These are phyloP conservation scores for Carex pumila DNA, from an alignment of 176 grass and related monocot species.

Conservation along the genomic window DNA sequence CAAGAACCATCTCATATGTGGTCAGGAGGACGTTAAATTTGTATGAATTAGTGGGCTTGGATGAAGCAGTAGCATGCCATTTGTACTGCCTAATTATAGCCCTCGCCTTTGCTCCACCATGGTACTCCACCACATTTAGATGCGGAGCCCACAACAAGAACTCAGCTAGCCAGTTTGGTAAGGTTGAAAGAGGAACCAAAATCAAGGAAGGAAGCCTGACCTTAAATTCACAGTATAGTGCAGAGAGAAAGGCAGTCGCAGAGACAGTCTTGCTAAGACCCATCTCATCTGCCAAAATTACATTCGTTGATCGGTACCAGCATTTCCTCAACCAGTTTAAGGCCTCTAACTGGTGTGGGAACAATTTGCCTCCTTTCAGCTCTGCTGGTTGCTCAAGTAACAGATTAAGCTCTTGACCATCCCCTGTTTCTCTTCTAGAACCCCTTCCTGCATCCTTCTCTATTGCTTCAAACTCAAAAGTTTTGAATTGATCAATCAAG, in stretches of 20 bases:
- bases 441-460: conserved; percentile 45
- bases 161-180: conserved; percentile 98
- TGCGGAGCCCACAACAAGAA: conserved; percentile 90
- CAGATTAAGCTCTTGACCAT: conserved; percentile 46
- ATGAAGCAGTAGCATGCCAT: conserved; percentile 64
- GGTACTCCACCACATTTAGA: conserved; percentile 98
- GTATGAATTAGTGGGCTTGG: conserved; percentile 51
- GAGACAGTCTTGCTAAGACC: conserved; percentile 97
- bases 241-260: conserved; percentile 89
- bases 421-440: conserved; percentile 34
- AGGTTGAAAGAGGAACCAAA: conserved; percentile 93
- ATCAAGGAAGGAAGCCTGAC: conserved; percentile 75
- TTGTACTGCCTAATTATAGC: conserved; percentile 91
- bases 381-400: conserved; percentile 84
- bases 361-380: conserved; percentile 63
- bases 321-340: conserved; percentile 98
- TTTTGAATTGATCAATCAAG: conserved; percentile 68
- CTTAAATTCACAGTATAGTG: conserved; percentile 83
- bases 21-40: conserved; percentile 95
- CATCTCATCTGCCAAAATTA: conserved; percentile 99
- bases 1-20: conserved; percentile 98
- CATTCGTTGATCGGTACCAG: conserved; percentile 90
- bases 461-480: conserved; percentile 56
- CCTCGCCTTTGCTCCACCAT: conserved; percentile 88
- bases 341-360: conserved; percentile 96